These are phyloP conservation scores for Boletus barrowsii DNA, from an alignment of 768 basidiomycete genomes.

Conservation along the genomic window DNA sequence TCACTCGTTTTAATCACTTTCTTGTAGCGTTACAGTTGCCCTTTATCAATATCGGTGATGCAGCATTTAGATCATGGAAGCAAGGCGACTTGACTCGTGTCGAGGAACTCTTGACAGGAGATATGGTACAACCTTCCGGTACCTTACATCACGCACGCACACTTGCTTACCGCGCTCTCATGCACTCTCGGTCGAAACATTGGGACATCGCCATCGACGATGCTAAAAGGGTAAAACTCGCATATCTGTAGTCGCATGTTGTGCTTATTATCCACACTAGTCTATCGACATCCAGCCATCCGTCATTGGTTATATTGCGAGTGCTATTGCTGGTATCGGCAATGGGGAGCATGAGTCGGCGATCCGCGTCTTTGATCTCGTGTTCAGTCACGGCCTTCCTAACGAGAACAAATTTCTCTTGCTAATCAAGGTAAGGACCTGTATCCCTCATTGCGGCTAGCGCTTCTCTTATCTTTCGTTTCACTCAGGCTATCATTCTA, in stretches of 20 bases:
- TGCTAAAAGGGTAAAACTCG: not conserved
- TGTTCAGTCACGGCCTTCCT: not conserved
- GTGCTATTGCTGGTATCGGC: not conserved
- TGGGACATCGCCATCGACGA: constrained; percentile 2
- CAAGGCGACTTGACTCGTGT: not conserved
- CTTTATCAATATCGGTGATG: not conserved
- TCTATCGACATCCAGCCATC: constrained; percentile 6
- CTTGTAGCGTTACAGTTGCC: not conserved
- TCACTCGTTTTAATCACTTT: not conserved
- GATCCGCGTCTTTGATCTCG: constrained; percentile 1
- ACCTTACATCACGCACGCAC: not conserved
- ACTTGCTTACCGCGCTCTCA: constrained; percentile 2
- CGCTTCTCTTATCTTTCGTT: too few relatives aligned
- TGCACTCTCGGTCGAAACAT: not conserved
- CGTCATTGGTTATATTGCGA: constrained; percentile 8
- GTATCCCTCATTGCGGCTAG: not conserved
- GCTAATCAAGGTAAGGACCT: constrained; percentile 11
- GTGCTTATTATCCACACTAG: not conserved
- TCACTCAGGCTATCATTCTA: not conserved
- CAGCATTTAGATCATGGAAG: not conserved
- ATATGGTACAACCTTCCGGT: not conserved
- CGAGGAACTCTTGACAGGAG: constrained; percentile 1
- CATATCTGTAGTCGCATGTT: accelerated
- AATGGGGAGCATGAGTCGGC: not conserved
- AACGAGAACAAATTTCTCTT: constrained; percentile 1